phyloP scores from a whole-genome alignment of 139 green algal species.

The Coccomyxa sp. region DNA sequence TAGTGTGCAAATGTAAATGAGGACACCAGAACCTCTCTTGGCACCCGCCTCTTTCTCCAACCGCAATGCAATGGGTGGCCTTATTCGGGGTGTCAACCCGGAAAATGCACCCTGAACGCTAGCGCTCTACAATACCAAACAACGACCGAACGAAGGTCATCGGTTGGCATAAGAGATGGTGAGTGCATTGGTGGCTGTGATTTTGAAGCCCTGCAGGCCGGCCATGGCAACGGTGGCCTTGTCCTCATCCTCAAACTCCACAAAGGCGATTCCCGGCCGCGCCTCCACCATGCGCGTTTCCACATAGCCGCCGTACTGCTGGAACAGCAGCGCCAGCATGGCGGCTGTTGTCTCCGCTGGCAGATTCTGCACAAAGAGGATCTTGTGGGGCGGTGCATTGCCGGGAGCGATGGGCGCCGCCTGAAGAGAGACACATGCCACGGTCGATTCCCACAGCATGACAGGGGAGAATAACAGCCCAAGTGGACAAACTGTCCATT shows the following conservation, averaged over 20 bases:
- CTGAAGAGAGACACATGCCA: background rate
- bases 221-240: slow-evolving; percentile 67
- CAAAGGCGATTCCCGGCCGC: slow-evolving; percentile 93
- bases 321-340: slow-evolving; percentile 93
- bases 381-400: slow-evolving; percentile 76
- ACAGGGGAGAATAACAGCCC: no score
- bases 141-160: background rate
- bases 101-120: no score
- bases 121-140: background rate
- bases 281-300: slow-evolving; percentile 90
- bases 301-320: slow-evolving; percentile 89
- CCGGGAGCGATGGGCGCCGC: slow-evolving; percentile 6
- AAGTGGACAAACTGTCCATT: no score
- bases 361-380: slow-evolving; percentile 93
- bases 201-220: slow-evolving; percentile 92
- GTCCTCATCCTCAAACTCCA: slow-evolving; percentile 87
- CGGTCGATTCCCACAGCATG: background rate
- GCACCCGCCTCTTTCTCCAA: no score
- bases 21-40: no score
- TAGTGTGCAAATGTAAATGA: no score
- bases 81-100: no score
- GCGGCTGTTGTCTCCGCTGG: slow-evolving; percentile 73
- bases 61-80: no score
- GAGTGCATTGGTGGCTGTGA: slow-evolving; percentile 83
- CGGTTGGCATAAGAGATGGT: slow-evolving; percentile 85